Conservation (phyloP, 169 alveolate genomes). For the Babesia ovis region DNA sequence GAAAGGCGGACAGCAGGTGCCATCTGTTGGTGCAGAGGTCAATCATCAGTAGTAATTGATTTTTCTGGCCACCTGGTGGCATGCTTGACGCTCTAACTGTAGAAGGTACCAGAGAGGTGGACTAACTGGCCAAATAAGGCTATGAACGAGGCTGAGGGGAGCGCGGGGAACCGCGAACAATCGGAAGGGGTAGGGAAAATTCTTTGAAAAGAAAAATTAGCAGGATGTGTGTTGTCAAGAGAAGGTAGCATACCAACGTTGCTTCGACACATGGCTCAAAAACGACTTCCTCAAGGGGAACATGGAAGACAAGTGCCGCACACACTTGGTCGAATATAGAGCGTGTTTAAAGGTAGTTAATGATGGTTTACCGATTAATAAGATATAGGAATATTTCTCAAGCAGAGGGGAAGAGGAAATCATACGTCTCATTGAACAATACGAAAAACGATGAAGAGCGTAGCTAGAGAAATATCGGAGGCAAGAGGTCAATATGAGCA, state of each 20-base stretch:
- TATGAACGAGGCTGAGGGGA: not conserved
- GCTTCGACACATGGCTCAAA: constrained; percentile 75
- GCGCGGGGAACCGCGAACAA: not conserved
- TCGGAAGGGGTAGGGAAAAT: not conserved
- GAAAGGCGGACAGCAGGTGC: no score
- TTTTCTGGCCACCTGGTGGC: no score
- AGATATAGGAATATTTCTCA: constrained; percentile 40
- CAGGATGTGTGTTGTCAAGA: constrained; percentile 65
- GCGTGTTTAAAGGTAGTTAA: constrained; percentile 69
- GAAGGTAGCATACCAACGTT: constrained; percentile 69
- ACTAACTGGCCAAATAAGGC: no score
- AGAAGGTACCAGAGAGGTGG: no score
- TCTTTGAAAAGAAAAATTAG: not conserved
- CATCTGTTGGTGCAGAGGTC: no score
- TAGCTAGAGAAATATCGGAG: not conserved
- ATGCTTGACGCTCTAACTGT: no score
- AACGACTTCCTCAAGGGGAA: constrained; percentile 76
- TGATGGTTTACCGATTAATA: not conserved
- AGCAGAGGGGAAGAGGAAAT: constrained; percentile 42
- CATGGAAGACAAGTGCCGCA: constrained; percentile 70
- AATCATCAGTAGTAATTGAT: no score
- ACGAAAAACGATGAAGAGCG: constrained; percentile 16
- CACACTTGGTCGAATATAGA: constrained; percentile 67
- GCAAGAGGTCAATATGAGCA: not conserved
- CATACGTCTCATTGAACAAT: constrained; percentile 27